These are phyloP conservation scores for Alternaria brassicae DNA, from an alignment of 2,329 filamentous ascomycete species.

Conservation along the genomic window DNA sequence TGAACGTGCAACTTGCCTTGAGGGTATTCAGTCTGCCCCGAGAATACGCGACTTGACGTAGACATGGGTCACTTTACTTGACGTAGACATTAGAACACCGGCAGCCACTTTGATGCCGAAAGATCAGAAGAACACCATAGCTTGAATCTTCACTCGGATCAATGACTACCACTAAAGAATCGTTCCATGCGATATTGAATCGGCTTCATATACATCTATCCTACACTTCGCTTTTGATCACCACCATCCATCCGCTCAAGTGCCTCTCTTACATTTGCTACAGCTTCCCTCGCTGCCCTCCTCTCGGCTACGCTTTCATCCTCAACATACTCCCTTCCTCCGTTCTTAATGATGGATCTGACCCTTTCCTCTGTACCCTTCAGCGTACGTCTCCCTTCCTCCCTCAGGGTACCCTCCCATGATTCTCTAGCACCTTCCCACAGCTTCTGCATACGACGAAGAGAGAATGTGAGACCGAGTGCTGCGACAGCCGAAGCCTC, in stretches of 20 bases:
- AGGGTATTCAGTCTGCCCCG: not conserved
- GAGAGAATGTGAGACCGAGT: slow-evolving; percentile 63
- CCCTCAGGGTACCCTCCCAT: slow-evolving; percentile 62
- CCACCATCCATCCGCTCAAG: slow-evolving; percentile 48
- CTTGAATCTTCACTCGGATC: not conserved
- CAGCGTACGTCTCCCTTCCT: slow-evolving; percentile 64
- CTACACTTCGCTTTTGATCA: slow-evolving; percentile 1
- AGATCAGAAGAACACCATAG: not conserved
- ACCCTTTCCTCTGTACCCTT: slow-evolving; percentile 61
- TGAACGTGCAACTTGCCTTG: not conserved
- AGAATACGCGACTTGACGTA: not conserved
- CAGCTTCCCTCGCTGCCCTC: slow-evolving; percentile 52
- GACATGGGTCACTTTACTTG: not conserved
- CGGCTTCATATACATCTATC: slow-evolving; percentile 7
- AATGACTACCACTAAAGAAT: not conserved
- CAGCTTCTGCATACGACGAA: slow-evolving; percentile 64
- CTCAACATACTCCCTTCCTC: slow-evolving; percentile 43
- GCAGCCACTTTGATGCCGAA: not conserved
- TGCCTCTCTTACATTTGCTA: slow-evolving; percentile 57
- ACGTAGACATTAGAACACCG: not conserved
- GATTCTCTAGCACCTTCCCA: slow-evolving; percentile 63
- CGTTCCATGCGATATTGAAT: not conserved
- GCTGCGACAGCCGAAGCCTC: slow-evolving; percentile 67
- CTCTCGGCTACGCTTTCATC: slow-evolving; percentile 51
- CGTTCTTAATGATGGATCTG: slow-evolving; percentile 55